phyloP scores from a whole-genome alignment of 805 yeast species.

The Ogataea dorogensis region DNA sequence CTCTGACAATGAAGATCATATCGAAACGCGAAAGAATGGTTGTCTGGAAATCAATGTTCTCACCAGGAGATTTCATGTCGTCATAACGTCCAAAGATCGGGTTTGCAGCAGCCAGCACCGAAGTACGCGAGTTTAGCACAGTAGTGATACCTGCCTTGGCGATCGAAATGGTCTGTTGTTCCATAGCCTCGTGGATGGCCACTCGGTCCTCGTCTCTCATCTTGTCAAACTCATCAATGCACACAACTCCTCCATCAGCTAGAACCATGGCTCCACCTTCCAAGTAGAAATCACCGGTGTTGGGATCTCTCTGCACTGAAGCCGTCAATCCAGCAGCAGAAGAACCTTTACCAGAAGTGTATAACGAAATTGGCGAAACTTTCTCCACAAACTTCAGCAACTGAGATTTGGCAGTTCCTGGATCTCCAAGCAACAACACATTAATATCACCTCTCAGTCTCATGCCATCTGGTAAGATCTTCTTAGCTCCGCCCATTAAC shows the following conservation, averaged over 20 bases:
- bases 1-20: slow-evolving; percentile 96
- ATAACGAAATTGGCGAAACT: slow-evolving; percentile 89
- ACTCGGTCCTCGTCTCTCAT: slow-evolving; percentile 99
- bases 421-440: slow-evolving; percentile 91
- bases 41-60: slow-evolving; percentile 95
- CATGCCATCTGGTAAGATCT: slow-evolving; percentile 92
- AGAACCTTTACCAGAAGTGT: slow-evolving; percentile 98
- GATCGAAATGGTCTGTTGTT: slow-evolving; percentile 97
- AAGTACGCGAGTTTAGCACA: slow-evolving; percentile 90
- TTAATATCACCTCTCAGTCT: slow-evolving; percentile 96
- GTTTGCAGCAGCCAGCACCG: slow-evolving; percentile 97
- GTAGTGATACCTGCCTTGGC: slow-evolving; percentile 99
- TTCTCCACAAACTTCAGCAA: slow-evolving; percentile 92
- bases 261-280: slow-evolving; percentile 99
- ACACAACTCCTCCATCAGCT: slow-evolving; percentile 98
- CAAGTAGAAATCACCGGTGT: slow-evolving; percentile 85
- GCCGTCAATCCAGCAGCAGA: slow-evolving; percentile 99
- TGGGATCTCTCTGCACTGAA: slow-evolving; percentile 88
- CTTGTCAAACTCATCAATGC: slow-evolving; percentile 98
- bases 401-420: slow-evolving; percentile 99
- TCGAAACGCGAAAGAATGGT: slow-evolving; percentile 96
- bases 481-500: slow-evolving; percentile 91
- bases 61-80: slow-evolving; percentile 95
- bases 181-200: slow-evolving; percentile 99
- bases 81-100: slow-evolving; percentile 97